Evolutionary conservation across 306 rosid species (phyloP), one percentile per base, ranked within the genome.

Genomic region (Senna siamea): DNA sequence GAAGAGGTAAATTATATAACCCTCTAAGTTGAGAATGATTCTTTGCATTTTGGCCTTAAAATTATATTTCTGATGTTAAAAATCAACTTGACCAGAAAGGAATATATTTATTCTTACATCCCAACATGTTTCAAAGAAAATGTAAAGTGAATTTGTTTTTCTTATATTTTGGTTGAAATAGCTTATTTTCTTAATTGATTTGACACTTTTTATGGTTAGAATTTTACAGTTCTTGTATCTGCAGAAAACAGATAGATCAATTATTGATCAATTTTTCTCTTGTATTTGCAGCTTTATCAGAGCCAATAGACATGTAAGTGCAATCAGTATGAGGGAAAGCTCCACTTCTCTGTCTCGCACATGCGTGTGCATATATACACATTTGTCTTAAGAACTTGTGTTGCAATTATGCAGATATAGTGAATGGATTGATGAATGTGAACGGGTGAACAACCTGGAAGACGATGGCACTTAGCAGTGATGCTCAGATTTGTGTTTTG

Each of bases 361-460:
- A 41, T 14, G 0, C 61, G 0, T 17, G 13, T 9, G 14, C 22
- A 50, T 19, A 8, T 26, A 43, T 10, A 14, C 26, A 17, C 12
- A 4, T 4, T 1, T 56, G 43, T 70, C 66, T 78, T 13, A 70
- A 43, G 9, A 69, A 70, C 30, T 28, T 73, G 76, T 34, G 5
- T 61, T 77, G 73, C 66, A 13, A 56, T 35, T 10, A n/a, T 83
- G 71, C 86, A 93, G 97, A 91, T 93, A 91, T 76, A 93, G 93
- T 0, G 98, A 93, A 85, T 91, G 98, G 98, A 93, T 93, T 44
- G 98, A 93, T 18, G 98, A 93, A 85, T 93, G 98, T 1, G 97
- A 91, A 69, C 85, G 90, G 58, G 98, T 93, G 46, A 93, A 93
- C 87, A 85, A 38, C 69, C 69, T 61, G 53, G 98, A 91, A 46